Conservation (phyloP, 78 protist species). For the Speleostelium caveatum region DNA sequence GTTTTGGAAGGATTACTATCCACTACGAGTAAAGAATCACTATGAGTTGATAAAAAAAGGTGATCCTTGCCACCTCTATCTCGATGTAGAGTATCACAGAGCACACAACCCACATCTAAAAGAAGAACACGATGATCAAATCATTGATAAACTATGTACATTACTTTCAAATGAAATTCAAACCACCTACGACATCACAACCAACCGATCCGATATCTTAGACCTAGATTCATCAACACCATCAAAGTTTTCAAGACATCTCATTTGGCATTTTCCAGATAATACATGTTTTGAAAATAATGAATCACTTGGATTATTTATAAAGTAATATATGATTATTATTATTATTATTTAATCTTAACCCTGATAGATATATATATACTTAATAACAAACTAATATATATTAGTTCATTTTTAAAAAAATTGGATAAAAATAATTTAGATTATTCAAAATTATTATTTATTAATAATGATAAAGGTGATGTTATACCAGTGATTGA, state of each 20-base stretch:
- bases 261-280: conserved; percentile 21
- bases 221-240: conserved; percentile 18
- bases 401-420: no score
- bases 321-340: no score
- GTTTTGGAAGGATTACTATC: background rate
- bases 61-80: conserved; percentile 26
- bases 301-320: no score
- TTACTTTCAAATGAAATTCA: background rate
- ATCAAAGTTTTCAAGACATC: conserved; percentile 29
- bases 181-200: background rate
- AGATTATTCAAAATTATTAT: background rate
- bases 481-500: conserved; percentile 10
- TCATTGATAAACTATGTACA: background rate
- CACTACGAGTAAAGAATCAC: background rate
- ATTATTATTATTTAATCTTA: no score
- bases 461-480: conserved; percentile 1
- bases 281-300: no score
- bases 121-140: background rate
- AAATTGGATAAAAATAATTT: conserved; percentile 1
- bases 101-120: conserved; percentile 1
- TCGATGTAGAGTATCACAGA: conserved; percentile 23
- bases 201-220: background rate
- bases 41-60: conserved; percentile 30
- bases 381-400: no score
- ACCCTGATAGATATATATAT: no score